These are phyloP conservation scores for Arthrinium phaeospermum DNA, from an alignment of 2,329 filamentous ascomycete genomes.

Conservation along the genomic window DNA sequence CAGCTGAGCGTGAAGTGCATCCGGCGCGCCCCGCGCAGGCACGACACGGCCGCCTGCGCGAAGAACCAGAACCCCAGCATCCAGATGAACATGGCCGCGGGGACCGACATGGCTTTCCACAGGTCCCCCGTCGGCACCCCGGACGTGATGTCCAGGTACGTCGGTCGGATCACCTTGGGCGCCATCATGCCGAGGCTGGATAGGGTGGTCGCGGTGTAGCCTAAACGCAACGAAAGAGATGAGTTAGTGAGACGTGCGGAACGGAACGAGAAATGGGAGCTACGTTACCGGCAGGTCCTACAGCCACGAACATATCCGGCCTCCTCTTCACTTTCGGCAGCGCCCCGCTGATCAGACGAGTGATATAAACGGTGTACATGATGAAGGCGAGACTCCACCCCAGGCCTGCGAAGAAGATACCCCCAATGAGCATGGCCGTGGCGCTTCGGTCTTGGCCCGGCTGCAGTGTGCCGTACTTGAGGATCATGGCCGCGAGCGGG, in stretches of 20 bases:
- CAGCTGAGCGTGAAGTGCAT: constrained; percentile 53
- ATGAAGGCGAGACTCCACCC: constrained; percentile 55
- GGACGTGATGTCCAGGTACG: constrained; percentile 26
- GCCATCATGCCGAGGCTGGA: constrained; percentile 48
- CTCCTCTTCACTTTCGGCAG: constrained; percentile 51
- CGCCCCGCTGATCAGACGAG: constrained; percentile 54
- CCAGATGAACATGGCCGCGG: constrained; percentile 54
- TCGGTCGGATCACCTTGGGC: background rate
- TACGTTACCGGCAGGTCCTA: constrained; percentile 46
- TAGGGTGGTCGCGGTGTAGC: constrained; percentile 50
- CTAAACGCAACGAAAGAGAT: constrained; percentile 24
- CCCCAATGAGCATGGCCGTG: constrained; percentile 53
- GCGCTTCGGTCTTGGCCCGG: constrained; percentile 32
- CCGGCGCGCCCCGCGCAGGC: constrained; percentile 40
- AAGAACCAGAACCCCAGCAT: constrained; percentile 58
- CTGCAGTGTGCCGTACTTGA: background rate
- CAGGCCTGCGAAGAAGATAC: constrained; percentile 55
- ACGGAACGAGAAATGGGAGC: background rate
- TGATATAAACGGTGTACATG: constrained; percentile 58
- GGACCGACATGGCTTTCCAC: constrained; percentile 49
- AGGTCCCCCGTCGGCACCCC: constrained; percentile 35
- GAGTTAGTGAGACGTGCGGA: background rate
- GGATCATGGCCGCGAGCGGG: constrained; percentile 50
- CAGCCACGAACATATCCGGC: constrained; percentile 58
- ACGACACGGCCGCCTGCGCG: constrained; percentile 42